Conservation (phyloP, 1,284 basidiomycete genomes). For the Cryptococcus neoformans region DNA sequence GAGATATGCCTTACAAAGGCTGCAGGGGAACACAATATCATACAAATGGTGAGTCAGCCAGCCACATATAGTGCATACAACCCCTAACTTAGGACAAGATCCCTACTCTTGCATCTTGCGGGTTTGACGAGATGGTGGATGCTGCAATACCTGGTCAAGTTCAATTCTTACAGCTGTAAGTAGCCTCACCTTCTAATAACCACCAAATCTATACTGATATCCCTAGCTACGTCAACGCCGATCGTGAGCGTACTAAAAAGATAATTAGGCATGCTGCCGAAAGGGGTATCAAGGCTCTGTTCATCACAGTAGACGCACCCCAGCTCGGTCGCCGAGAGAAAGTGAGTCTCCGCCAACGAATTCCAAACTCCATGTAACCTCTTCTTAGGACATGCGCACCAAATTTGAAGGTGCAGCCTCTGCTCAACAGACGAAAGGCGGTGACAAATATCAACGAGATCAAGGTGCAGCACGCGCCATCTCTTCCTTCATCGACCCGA, state of each 20-base stretch:
- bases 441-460: conserved; percentile 66
- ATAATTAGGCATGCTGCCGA: conserved; percentile 80
- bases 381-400: conserved; percentile 80
- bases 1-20: conserved; percentile 83
- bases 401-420: conserved; percentile 88
- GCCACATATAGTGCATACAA: neutral
- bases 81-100: conserved; percentile 55
- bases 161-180: conserved; percentile 73
- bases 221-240: conserved; percentile 75
- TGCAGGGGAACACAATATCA: conserved; percentile 71
- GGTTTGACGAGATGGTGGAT: conserved; percentile 86
- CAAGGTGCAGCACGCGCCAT: conserved; percentile 95
- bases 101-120: conserved; percentile 81
- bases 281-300: conserved; percentile 75
- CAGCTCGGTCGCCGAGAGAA: conserved; percentile 87
- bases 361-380: neutral
- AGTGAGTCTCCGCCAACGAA: conserved; percentile 42
- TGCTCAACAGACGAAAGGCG: conserved; percentile 57
- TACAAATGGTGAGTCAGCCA: conserved; percentile 71
- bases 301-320: conserved; percentile 91
- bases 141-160: conserved; percentile 67
- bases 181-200: conserved; percentile 4
- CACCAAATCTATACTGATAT: neutral
- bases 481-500: conserved; percentile 90
- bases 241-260: conserved; percentile 73